Percentiles rank a stretch among this genome's conserved stretches.
Conservation (phyloP, 148 eudicot species). For the Rhododendron ovatum region DNA sequence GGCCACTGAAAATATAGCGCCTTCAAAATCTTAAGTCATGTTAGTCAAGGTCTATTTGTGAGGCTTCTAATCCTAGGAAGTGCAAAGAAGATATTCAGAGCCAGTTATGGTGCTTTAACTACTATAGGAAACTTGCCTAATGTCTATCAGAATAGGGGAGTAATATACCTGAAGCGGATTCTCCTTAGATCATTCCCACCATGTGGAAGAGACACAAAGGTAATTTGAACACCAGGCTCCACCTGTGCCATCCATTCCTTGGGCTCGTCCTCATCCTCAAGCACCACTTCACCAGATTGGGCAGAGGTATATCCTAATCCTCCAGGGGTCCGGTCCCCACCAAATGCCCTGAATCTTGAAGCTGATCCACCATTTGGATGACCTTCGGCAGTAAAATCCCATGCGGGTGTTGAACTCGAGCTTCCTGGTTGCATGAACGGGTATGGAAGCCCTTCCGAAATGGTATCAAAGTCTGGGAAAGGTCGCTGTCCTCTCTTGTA, state of each 20-base stretch:
- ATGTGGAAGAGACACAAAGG: slow-evolving; percentile 80
- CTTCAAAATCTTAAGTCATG: slow-evolving; percentile 21
- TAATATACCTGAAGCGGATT: slow-evolving; percentile 85
- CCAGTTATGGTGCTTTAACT: not conserved
- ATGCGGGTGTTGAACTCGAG: slow-evolving; percentile 85
- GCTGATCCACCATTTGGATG: slow-evolving; percentile 42
- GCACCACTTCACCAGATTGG: slow-evolving; percentile 48
- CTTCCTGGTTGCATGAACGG: slow-evolving; percentile 70
- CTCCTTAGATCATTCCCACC: slow-evolving; percentile 95
- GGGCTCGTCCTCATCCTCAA: slow-evolving; percentile 74
- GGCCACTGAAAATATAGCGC: slow-evolving; percentile 25
- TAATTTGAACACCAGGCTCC: slow-evolving; percentile 97
- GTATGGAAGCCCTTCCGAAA: slow-evolving; percentile 79
- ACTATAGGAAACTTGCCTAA: not conserved
- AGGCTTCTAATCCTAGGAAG: slow-evolving; percentile 3
- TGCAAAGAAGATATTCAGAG: not conserved
- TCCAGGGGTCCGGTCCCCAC: slow-evolving; percentile 40
- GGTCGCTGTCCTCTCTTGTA: slow-evolving; percentile 61
- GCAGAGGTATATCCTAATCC: slow-evolving; percentile 49
- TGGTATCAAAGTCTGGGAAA: slow-evolving; percentile 70
- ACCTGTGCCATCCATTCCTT: slow-evolving; percentile 99
- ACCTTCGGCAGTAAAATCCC: slow-evolving; percentile 64
- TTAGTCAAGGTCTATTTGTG: not conserved
- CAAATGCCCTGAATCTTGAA: slow-evolving; percentile 49
- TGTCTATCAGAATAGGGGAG: not conserved